Percentiles rank a stretch among this genome's conserved stretches.
phyloP scores from a whole-genome alignment of 2,329 filamentous ascomycete genomes.

The Beauveria brongniartii region DNA sequence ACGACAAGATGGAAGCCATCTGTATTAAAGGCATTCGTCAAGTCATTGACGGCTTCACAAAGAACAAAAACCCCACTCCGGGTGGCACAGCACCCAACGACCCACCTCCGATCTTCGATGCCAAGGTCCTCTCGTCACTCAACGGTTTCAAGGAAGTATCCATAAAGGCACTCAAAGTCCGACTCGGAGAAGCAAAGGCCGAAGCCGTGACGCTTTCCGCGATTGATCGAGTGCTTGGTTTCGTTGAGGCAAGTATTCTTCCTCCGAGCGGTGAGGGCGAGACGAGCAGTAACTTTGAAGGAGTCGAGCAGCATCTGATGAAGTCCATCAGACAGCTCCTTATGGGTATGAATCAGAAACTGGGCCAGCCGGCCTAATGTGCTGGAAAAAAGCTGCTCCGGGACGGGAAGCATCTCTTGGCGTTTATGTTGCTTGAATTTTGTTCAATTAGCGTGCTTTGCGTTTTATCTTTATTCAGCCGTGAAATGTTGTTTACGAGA shows the following conservation, averaged over 20 bases:
- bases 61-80: constrained; percentile 27
- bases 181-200: constrained; percentile 32
- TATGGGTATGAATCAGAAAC: constrained; percentile 31
- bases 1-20: constrained; percentile 39
- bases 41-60: constrained; percentile 36
- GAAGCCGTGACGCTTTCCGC: constrained; percentile 42
- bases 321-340: constrained; percentile 32
- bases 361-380: constrained; percentile 11
- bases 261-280: constrained; percentile 26
- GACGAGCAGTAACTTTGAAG: constrained; percentile 27
- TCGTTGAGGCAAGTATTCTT: constrained; percentile 36
- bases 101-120: constrained; percentile 26
- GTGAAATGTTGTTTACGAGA: background rate
- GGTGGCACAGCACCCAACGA: constrained; percentile 20
- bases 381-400: background rate
- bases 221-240: constrained; percentile 41
- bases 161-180: constrained; percentile 32
- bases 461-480: constrained; percentile 4
- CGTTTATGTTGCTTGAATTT: background rate
- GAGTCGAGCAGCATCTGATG: constrained; percentile 33
- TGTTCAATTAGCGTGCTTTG: constrained; percentile 1
- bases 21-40: constrained; percentile 35
- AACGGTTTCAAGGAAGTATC: constrained; percentile 39
- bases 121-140: constrained; percentile 34
- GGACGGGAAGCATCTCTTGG: background rate